phyloP scores from a whole-genome alignment of 768 basidiomycete species.

The Thelephora ganbajun region DNA sequence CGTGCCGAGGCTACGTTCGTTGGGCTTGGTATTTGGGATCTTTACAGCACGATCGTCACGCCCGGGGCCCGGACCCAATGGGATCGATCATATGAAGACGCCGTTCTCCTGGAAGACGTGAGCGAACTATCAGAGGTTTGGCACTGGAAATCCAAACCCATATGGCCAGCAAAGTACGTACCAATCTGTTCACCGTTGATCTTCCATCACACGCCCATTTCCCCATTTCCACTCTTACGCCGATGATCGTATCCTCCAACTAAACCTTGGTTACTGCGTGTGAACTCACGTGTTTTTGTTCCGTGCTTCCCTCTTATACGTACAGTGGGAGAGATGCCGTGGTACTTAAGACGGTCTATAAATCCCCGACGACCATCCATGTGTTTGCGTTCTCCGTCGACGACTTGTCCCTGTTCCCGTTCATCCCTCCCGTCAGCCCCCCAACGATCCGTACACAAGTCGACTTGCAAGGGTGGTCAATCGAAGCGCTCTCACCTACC shows the following conservation, averaged over 20 bases:
- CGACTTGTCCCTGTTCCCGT: slow-evolving; percentile 75
- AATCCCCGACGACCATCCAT: slow-evolving; percentile 88
- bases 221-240: neutral
- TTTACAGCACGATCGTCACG: slow-evolving; percentile 77
- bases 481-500: slow-evolving; percentile 87
- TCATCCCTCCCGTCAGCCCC: slow-evolving; percentile 49
- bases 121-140: slow-evolving; percentile 86
- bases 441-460: slow-evolving; percentile 86
- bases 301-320: neutral
- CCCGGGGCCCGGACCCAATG: slow-evolving; percentile 73
- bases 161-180: slow-evolving; percentile 86
- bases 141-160: slow-evolving; percentile 83
- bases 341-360: slow-evolving; percentile 90
- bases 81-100: slow-evolving; percentile 88
- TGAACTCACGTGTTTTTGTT: slow-evolving; percentile 6
- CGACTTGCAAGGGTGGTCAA: slow-evolving; percentile 98
- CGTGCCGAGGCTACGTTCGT: slow-evolving; percentile 96
- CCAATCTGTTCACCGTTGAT: slow-evolving; percentile 7
- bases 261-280: too few relatives aligned
- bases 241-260: too few relatives aligned
- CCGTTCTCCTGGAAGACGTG: slow-evolving; percentile 74
- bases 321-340: slow-evolving; percentile 79
- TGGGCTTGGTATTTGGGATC: slow-evolving; percentile 89
- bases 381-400: slow-evolving; percentile 93
- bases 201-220: too few relatives aligned